These are phyloP conservation scores for Jacaranda copaia DNA, from an alignment of 257 asterid genomes.

Conservation along the genomic window DNA sequence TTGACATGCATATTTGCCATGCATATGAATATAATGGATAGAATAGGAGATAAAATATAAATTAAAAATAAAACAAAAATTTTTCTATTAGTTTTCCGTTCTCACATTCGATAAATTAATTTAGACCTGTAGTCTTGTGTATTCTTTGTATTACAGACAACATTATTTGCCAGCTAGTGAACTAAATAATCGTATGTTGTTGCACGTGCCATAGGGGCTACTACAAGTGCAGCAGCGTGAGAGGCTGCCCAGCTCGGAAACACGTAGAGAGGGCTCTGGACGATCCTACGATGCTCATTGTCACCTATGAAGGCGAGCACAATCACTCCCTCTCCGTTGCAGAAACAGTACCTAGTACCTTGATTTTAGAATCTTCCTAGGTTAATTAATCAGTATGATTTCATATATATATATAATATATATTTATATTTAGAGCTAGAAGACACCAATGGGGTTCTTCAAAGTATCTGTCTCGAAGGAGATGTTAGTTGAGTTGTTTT, in stretches of 20 bases:
- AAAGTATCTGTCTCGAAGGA: conserved; percentile 48
- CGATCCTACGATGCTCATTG: conserved; percentile 85
- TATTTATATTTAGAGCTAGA: neutral
- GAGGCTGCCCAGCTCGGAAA: conserved; percentile 95
- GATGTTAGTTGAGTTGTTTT: conserved; percentile 39
- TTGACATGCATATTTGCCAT: too few species aligned
- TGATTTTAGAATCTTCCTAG: conserved; percentile 81
- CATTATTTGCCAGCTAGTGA: too few species aligned
- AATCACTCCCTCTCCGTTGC: conserved; percentile 62
- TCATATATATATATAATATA: conserved; percentile 17
- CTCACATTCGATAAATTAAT: too few species aligned
- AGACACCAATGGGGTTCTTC: conserved; percentile 11
- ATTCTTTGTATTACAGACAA: too few species aligned
- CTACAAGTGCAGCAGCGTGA: conserved; percentile 92
- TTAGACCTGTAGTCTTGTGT: too few species aligned
- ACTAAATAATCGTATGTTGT: too few species aligned
- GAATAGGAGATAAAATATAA: too few species aligned
- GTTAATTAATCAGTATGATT: neutral
- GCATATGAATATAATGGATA: too few species aligned
- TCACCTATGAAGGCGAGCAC: conserved; percentile 94
- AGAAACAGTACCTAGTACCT: conserved; percentile 52
- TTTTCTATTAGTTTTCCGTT: too few species aligned
- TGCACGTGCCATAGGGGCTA: conserved; percentile 66
- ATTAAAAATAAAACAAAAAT: too few species aligned
- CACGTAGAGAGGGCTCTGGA: conserved; percentile 91